Base-by-base conservation (phyloP, 441 rosid species). In the Cnidoscolus chayamansa region DNA sequence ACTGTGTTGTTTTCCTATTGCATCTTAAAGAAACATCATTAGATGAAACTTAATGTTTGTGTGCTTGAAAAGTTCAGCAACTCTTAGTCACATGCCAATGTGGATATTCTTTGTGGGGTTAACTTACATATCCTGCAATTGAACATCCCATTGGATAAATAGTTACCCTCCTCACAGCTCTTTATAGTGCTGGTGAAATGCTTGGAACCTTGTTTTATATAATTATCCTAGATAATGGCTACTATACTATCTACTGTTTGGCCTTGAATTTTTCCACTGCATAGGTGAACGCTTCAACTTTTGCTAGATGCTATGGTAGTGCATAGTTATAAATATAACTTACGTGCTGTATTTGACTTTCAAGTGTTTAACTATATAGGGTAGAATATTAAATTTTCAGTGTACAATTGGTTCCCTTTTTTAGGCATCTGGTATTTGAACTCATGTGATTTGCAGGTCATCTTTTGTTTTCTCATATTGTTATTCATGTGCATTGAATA, bases 41-140 rank as follows among this genome's bases (percentile, higher is more conserved):
- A 45, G 69, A 63, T 77, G 63, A 65, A 61, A 56, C 77, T 81
- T 69, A 71, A 56, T 25, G 25, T 25, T 63, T 67, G 68, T 82
- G 80, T 82, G 87, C 80, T 80, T 63, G 25, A 76, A 70, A 74
- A 72, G 73, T 25, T 25, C 25, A 25, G 25, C 25, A 25, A 25
- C 25, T 25, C 25, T 25, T 25, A 25, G 25, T 25, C 25, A 25
- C 25, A 63, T 76, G 47, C 72, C 63, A 60, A 77, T 72, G 75
- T 74, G 84, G 83, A 70, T 79, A 70, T 75, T 71, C 75, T 58
- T 63, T 74, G 76, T 48, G 73, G 75, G 80, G 25, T 25, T 58
- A 74, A 68, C 70, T 70, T 25, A 10, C 68, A 47, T 58, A 79
- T 73, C 83, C 82, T 56, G 70, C 84, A 12, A 50, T 65, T 64